Evolutionary conservation across 805 yeast species (phyloP), one percentile per base, ranked within the genome.

Genomic region (Debaryomyces prosopidis): DNA sequence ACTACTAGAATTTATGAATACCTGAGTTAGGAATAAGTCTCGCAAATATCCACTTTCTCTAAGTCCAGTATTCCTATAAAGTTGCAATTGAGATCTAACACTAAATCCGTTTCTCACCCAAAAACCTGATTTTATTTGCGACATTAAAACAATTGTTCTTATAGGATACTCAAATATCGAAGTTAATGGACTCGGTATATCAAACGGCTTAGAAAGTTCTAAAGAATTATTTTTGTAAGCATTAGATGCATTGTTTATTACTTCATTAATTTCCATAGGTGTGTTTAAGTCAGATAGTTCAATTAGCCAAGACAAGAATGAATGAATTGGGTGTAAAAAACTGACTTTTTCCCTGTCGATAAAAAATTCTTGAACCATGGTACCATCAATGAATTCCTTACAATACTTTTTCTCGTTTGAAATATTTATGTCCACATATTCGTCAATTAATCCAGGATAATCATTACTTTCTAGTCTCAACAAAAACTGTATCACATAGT

Each of bases 21-120:
- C 71, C 52, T 94, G 98, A 0, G 81, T 72, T 57, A 88, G 69
- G 58, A 79, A 87, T 16, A 92, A 60, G 55, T 94, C 98, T 53
- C 96, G 76, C 54, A 82, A 73, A 58, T 77, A 91, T 0, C 97
- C 96, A 48, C 81, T 80, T 51, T 91, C 97, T 44, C 97, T 73
- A 40, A 91, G 74, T 3, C 89, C 87, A 10, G 90, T 78, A 47
- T 81, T 84, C 33, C 86, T 78, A 61, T 92, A 92, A 45, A 90
- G 82, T 53, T 83, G 85, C 51, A 87, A 75, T 59, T 92, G 98
- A 19, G 84, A 82, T 34, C 86, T 75, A 4, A 89, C 82, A 34
- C 91, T 85, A 47, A 81, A 77, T 0, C 99, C 99, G 64, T 92
- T 92, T 57, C 98, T 78, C 0, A 92, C 97, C 98, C 98, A 92